Conservation (phyloP, 345 rosid genomes). For the Ailanthus altissimus region DNA sequence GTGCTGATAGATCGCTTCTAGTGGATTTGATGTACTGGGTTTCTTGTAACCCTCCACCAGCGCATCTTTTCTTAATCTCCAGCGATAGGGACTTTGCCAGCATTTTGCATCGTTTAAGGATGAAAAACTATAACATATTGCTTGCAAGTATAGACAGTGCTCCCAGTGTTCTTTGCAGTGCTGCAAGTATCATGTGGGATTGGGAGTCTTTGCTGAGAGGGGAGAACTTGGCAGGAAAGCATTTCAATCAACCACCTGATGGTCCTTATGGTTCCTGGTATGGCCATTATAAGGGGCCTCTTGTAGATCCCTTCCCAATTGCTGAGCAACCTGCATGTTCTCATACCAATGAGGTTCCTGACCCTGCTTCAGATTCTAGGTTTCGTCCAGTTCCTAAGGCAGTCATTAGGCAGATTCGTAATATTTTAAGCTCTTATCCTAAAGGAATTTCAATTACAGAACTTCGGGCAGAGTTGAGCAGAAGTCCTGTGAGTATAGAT, state of each 20-base stretch:
- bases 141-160: constrained; percentile 57
- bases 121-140: constrained; percentile 87
- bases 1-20: constrained; percentile 75
- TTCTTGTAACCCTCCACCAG: constrained; percentile 91
- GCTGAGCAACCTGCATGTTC: constrained; percentile 33
- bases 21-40: constrained; percentile 80
- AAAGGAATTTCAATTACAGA: constrained; percentile 53
- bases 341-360: constrained; percentile 31
- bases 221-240: constrained; percentile 47
- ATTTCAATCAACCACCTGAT: constrained; percentile 91
- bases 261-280: constrained; percentile 94
- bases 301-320: constrained; percentile 66
- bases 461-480: constrained; percentile 58
- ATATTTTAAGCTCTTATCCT: constrained; percentile 50
- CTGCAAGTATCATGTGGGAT: constrained; percentile 92
- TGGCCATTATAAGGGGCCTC: constrained; percentile 68
- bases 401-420: constrained; percentile 50
- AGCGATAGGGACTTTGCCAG: constrained; percentile 71
- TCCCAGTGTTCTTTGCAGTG: constrained; percentile 67
- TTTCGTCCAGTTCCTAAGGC: constrained; percentile 45
- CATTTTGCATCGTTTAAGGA: constrained; percentile 66
- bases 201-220: constrained; percentile 67
- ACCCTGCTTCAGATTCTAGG: constrained; percentile 35
- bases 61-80: constrained; percentile 81
- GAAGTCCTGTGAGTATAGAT: constrained; percentile 39